A percentile compares a stretch with the other conserved stretches of the same genome.
phyloP scores from a whole-genome alignment of 2,329 filamentous ascomycete species.

The Aspergillus fischeri region DNA sequence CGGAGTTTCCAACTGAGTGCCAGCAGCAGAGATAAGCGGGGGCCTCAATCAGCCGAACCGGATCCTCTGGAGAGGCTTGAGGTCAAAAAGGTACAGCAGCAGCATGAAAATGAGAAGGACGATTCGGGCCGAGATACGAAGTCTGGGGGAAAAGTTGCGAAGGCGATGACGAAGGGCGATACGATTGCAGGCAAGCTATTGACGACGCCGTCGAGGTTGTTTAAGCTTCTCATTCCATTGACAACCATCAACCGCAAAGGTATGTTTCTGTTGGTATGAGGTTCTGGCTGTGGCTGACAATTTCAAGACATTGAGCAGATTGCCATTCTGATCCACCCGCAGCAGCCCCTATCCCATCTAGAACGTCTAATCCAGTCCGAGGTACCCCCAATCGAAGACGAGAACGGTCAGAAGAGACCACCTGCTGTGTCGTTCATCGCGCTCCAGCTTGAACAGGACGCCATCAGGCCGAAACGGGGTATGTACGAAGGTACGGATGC shows the following conservation, averaged over 20 bases:
- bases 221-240: constrained; percentile 77
- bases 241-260: constrained; percentile 60
- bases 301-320: constrained; percentile 67
- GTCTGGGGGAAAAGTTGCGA: constrained; percentile 44
- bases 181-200: constrained; percentile 63
- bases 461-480: constrained; percentile 40
- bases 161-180: constrained; percentile 62
- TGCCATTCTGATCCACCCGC: constrained; percentile 79
- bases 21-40: neutral
- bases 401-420: constrained; percentile 62
- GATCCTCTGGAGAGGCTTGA: constrained; percentile 6
- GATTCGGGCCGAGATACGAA: constrained; percentile 25
- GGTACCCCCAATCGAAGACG: constrained; percentile 62
- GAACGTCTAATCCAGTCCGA: constrained; percentile 87
- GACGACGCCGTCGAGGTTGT: constrained; percentile 72
- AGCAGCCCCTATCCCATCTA: constrained; percentile 86
- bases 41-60: neutral
- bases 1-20: neutral
- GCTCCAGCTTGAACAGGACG: constrained; percentile 65
- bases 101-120: constrained; percentile 18
- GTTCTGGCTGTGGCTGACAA: constrained; percentile 2
- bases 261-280: constrained; percentile 4
- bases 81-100: constrained; percentile 10
- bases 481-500: constrained; percentile 36
- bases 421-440: constrained; percentile 76